Evolutionary conservation across 768 basidiomycete species (phyloP), one percentile per base, ranked within the genome.

Genomic region (Boletales sp.): DNA sequence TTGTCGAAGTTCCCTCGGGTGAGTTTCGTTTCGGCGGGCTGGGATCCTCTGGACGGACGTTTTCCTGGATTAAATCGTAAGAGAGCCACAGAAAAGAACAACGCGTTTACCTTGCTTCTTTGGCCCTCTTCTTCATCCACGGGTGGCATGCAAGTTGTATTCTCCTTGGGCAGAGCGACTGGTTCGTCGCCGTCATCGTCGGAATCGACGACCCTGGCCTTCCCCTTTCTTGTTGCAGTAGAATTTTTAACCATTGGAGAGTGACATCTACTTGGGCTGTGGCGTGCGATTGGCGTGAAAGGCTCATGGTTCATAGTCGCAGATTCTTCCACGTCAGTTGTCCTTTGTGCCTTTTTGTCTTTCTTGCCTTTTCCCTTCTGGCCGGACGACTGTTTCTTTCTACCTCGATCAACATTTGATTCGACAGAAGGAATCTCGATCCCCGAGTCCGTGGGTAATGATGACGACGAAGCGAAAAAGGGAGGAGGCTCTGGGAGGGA

Each of bases 401-500:
- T 61, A 34, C 54, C 41, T 41, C 46, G 55, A 18, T 19, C 25
- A 13, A 18, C n/a, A n/a, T 17, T 21, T 39, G 45, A 3, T 40
- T 55, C 49, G 5, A 41, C 31, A 11, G 48, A 49, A 10, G 48
- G 59, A 5, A 70, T 65, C n/a, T 57, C 57, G 19, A 71, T 58
- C 48, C 69, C 64, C 14, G 57, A 59, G 39, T 61, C 54, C 4
- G 58, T 57, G 19, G 49, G 64, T 12, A 67, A 59, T 15, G 77
- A 74, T 11, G 79, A 75, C 8, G 78, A 72, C 4, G 70, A 64
- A 11, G 76, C 74, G 37, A 79, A 79, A 58, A 77, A 79, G 15
- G 73, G 73, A 4, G 72, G 69, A 31, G 77, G 77, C 6, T 66
- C 68, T 38, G 61, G 52, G 11, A 31, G 37, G 6, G 51, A 34